Conservation (phyloP, 305 asterid genomes). For the Fraxinus nigra region DNA sequence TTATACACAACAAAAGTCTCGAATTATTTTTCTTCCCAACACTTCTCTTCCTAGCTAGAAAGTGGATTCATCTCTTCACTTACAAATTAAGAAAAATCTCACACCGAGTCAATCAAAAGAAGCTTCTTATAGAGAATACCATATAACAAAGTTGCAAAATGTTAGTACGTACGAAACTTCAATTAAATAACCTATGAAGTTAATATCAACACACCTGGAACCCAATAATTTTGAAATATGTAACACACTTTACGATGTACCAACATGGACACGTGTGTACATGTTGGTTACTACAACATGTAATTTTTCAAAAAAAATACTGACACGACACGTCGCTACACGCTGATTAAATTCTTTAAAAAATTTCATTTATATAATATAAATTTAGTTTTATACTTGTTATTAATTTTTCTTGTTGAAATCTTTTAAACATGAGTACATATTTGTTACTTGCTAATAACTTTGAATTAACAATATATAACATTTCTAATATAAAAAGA, state of each 20-base stretch:
- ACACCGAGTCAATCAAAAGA: neutral
- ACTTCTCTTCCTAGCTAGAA: neutral
- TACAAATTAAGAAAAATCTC: neutral
- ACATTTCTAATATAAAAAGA: no score
- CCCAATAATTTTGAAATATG: neutral
- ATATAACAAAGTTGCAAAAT: neutral
- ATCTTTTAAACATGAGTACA: no score
- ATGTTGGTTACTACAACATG: no score
- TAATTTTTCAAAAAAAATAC: no score
- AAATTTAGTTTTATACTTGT: no score
- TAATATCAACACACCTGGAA: neutral
- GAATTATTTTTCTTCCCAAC: neutral
- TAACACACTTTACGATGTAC: neutral
- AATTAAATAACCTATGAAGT: neutral
- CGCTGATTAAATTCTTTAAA: no score
- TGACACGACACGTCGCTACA: no score
- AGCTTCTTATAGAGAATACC: neutral
- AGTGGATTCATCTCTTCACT: neutral
- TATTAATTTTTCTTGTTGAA: no score
- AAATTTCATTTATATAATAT: no score
- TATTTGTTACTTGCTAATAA: no score
- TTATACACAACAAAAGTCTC: neutral
- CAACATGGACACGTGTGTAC: no score
- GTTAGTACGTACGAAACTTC: neutral
- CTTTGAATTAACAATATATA: no score